Base-by-base conservation (phyloP, 129 eudicot genomes). In the Flaveria brownii region DNA sequence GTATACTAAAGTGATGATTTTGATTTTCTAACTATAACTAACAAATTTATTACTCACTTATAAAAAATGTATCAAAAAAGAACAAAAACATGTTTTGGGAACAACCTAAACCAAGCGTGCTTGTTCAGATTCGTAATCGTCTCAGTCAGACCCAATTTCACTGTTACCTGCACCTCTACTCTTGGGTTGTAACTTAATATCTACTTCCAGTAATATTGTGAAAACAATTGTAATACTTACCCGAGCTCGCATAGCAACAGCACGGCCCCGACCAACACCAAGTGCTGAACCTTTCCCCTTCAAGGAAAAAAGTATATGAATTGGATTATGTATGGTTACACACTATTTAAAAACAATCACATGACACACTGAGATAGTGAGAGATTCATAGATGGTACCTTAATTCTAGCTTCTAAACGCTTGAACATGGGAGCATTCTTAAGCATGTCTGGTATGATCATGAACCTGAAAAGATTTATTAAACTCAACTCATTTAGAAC, bases 381-480 rank as follows among this genome's bases (percentile, higher is more conserved):
- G 17, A 45, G 41, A 16, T 10, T 9, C 23, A 8, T 10, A 26
- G 25, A 80, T 7, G 41, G 73, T 80, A 91, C 99, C 99, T 94
- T 94, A 73, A 94, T 94, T 83, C 91, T 90, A 50, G 98, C 86
- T 78, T 93, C 98, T 73, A 90, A 77, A 36, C 97, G 97, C 57
- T 93, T 90, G 84, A 93, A 90, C 96, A 93, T 93, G 12, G 98
- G 98, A 78, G 98, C 98, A 85, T 90, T 90, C 92, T 90, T 93
- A 62, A 93, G 96, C 98, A 93, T 93, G 82, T 93, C 98, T 17
- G 98, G 98, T 41, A 93, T 93, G 72, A 93, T 90, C 95, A 93
- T 93, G 71, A 93, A 90, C 91, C 98, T 93, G 86, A 63, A 16
- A 16, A 18, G 68, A 71, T 10, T 56, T 56, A 60, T n/a, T 42